phyloP scores from a whole-genome alignment of 2,329 filamentous ascomycete genomes.

The Fusarium sp. region DNA sequence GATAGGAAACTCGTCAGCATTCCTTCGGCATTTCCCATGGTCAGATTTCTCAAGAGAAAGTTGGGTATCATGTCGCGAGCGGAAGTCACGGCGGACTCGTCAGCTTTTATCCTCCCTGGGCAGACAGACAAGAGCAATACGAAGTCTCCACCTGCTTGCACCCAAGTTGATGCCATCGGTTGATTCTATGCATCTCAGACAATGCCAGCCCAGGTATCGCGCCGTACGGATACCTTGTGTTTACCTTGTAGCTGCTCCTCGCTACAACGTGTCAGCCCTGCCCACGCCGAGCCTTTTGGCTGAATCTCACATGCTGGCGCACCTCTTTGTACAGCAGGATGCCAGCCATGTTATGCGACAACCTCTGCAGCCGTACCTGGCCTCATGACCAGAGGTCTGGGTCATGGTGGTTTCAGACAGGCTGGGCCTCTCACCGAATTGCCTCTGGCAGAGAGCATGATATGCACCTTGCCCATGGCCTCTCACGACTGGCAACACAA shows the following conservation, averaged over 20 bases:
- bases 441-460: conserved; percentile 23
- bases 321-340: conserved; percentile 15
- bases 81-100: not conserved
- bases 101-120: not conserved
- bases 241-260: not conserved
- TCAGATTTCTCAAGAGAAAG: not conserved
- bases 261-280: conserved; percentile 20
- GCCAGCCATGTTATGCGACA: conserved; percentile 16
- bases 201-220: not conserved
- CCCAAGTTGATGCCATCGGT: conserved; percentile 5
- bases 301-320: conserved; percentile 8
- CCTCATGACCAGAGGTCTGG: conserved; percentile 24
- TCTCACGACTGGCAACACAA: conserved; percentile 29
- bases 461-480: conserved; percentile 24
- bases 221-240: not conserved
- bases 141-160: conserved; percentile 6
- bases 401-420: conserved; percentile 19
- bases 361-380: conserved; percentile 29
- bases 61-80: not conserved
- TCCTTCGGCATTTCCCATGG: not conserved
- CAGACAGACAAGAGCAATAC: conserved; percentile 1
- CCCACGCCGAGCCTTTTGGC: conserved; percentile 18
- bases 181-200: conserved; percentile 6
- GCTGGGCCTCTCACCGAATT: conserved; percentile 11
- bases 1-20: conserved; percentile 1